A percentile compares a stretch with the other conserved stretches of the same genome.
Evolutionary conservation across 1,139 yeast genomes (phyloP).

Genomic region (Yamadazyma dendronema): DNA sequence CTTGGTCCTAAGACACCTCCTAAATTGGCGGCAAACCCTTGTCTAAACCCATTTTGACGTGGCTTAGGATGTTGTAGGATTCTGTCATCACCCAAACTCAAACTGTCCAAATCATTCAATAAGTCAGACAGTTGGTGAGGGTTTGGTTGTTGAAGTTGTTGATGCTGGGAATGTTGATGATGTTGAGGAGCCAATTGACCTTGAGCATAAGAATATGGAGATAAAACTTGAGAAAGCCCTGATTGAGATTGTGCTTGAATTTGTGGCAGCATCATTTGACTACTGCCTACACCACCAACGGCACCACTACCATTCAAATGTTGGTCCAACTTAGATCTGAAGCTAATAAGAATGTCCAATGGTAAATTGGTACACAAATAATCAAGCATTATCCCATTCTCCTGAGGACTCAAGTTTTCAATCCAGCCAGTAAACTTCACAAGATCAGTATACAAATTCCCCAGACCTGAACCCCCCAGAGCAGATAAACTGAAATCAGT

Average conservation of each 20-base stretch:
- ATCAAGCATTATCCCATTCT: slow-evolving; percentile 59
- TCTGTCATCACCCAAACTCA: slow-evolving; percentile 21
- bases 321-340: slow-evolving; percentile 37
- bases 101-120: slow-evolving; percentile 29
- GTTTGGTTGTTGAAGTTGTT: neutral
- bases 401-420: slow-evolving; percentile 52
- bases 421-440: slow-evolving; percentile 61
- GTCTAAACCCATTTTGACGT: slow-evolving; percentile 27
- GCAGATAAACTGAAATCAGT: slow-evolving; percentile 33
- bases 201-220: slow-evolving; percentile 3
- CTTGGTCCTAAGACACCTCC: slow-evolving; percentile 26
- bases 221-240: neutral
- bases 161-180: neutral
- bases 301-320: slow-evolving; percentile 2
- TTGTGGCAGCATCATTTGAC: neutral
- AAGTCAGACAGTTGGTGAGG: slow-evolving; percentile 1
- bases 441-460: slow-evolving; percentile 42
- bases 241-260: neutral
- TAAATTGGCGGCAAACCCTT: slow-evolving; percentile 10
- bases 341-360: slow-evolving; percentile 48
- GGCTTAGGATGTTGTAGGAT: slow-evolving; percentile 41
- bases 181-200: neutral
- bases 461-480: slow-evolving; percentile 1
- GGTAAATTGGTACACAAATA: slow-evolving; percentile 51
- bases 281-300: neutral